Conservation (phyloP, 1,284 basidiomycete genomes). For the Cryptococcus jaspeensis region DNA sequence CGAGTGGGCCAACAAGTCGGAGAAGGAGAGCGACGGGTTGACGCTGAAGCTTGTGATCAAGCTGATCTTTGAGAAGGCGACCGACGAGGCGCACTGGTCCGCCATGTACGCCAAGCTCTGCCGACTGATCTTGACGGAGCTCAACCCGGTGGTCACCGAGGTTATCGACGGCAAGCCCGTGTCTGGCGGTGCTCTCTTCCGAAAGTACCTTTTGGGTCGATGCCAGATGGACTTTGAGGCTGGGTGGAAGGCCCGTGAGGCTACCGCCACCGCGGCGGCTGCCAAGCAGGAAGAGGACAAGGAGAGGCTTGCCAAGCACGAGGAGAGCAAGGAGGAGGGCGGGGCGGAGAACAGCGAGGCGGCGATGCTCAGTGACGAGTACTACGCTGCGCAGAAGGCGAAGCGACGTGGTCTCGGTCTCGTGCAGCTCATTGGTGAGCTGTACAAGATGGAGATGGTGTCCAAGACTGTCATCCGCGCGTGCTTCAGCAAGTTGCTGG, state of each 20-base stretch:
- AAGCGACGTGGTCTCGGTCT: slow-evolving; percentile 96
- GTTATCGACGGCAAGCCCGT: slow-evolving; percentile 80
- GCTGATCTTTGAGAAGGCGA: slow-evolving; percentile 95
- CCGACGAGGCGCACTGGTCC: slow-evolving; percentile 90
- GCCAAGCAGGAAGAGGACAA: slow-evolving; percentile 59
- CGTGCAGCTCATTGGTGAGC: slow-evolving; percentile 95
- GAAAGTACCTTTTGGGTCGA: slow-evolving; percentile 86
- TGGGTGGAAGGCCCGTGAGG: slow-evolving; percentile 64
- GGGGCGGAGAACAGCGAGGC: slow-evolving; percentile 54
- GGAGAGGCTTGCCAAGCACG: slow-evolving; percentile 53
- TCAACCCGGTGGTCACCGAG: slow-evolving; percentile 82
- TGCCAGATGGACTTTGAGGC: slow-evolving; percentile 95
- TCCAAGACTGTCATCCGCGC: slow-evolving; percentile 94
- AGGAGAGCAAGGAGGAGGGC: slow-evolving; percentile 49
- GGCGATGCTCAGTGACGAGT: slow-evolving; percentile 88
- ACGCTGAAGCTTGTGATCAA: slow-evolving; percentile 94
- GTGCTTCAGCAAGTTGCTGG: slow-evolving; percentile 90
- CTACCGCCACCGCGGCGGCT: slow-evolving; percentile 57
- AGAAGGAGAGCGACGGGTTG: slow-evolving; percentile 86
- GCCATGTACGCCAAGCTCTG: slow-evolving; percentile 96
- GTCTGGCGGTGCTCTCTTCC: slow-evolving; percentile 81
- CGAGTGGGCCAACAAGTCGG: slow-evolving; percentile 89
- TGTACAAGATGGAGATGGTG: slow-evolving; percentile 95
- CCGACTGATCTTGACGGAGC: slow-evolving; percentile 87
- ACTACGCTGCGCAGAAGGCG: slow-evolving; percentile 94